These are phyloP conservation scores for Rhodotorula graminis DNA, from an alignment of 768 basidiomycete genomes.

Conservation along the genomic window DNA sequence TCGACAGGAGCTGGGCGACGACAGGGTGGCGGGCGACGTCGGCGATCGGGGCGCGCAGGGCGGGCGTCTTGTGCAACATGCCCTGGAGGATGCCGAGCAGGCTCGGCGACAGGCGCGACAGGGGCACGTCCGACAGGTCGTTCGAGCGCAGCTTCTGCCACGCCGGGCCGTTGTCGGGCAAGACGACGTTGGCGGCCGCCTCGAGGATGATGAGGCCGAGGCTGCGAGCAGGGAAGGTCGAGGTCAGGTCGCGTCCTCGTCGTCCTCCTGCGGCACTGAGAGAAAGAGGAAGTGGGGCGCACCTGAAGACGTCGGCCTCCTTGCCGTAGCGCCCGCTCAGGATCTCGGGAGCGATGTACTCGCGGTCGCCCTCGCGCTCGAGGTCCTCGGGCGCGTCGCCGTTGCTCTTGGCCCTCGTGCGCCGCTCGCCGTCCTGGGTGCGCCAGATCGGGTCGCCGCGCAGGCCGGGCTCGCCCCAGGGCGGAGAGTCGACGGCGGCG, in stretches of 20 bases:
- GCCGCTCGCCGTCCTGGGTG: constrained; percentile 26
- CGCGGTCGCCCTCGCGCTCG: constrained; percentile 93
- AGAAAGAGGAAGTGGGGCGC: constrained; percentile 45
- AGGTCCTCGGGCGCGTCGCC: constrained; percentile 47
- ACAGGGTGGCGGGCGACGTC: constrained; percentile 61
- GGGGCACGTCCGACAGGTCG: constrained; percentile 80
- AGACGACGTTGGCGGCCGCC: constrained; percentile 88
- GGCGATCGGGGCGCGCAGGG: constrained; percentile 56
- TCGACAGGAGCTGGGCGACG: constrained; percentile 46
- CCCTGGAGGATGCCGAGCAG: constrained; percentile 63
- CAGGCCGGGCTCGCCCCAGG: constrained; percentile 45
- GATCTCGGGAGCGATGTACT: constrained; percentile 95
- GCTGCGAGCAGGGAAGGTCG: constrained; percentile 51
- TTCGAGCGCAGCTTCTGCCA: constrained; percentile 91
- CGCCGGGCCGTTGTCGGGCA: constrained; percentile 89
- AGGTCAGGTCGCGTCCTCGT: too few relatives aligned
- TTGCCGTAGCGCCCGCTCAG: constrained; percentile 84
- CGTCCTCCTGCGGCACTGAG: too few relatives aligned
- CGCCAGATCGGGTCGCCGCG: constrained; percentile 28
- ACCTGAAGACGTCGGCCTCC: constrained; percentile 97
- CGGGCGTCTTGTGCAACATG: constrained; percentile 74
- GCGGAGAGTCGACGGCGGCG: constrained; percentile 35
- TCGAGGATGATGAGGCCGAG: constrained; percentile 95
- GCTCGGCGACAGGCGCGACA: constrained; percentile 56
- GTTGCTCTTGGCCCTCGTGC: constrained; percentile 39